Conservation (phyloP, 2,329 filamentous ascomycete species). For the Alternaria postmessia region DNA sequence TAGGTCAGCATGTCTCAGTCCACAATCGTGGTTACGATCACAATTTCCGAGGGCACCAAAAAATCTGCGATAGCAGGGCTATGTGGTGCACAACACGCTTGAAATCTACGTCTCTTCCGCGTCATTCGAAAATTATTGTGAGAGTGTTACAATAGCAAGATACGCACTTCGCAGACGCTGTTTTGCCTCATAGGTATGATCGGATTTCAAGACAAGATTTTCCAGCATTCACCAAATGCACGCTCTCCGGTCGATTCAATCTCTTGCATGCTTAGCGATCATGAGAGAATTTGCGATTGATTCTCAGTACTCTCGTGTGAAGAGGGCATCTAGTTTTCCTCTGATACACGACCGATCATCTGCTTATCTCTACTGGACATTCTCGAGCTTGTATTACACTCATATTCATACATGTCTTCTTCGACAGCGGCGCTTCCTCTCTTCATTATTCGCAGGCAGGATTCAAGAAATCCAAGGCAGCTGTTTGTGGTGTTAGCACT, state of each 20-base stretch:
- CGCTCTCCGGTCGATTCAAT: neutral
- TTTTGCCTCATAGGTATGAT: neutral
- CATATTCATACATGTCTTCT: constrained; percentile 6
- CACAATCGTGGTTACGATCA: neutral
- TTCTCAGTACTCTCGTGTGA: neutral
- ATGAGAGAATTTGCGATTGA: neutral
- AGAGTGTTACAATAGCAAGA: neutral
- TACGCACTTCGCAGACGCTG: neutral
- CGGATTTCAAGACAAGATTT: neutral
- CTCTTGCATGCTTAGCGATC: neutral
- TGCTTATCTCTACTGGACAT: neutral
- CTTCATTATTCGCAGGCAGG: constrained; percentile 13
- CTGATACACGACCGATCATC: neutral
- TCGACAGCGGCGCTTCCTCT: neutral
- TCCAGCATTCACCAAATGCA: neutral
- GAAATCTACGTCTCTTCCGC: neutral
- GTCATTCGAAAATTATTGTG: neutral
- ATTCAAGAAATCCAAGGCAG: constrained; percentile 23
- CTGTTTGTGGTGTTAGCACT: constrained; percentile 15
- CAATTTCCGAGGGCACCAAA: neutral
- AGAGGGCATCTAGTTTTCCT: neutral
- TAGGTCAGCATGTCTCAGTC: neutral
- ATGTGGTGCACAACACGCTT: neutral
- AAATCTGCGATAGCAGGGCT: neutral
- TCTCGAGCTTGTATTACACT: neutral